Evolutionary conservation across 192 early-diverging fungal species (phyloP), one percentile per base, ranked within the genome.

Genomic region (Backusella circina): DNA sequence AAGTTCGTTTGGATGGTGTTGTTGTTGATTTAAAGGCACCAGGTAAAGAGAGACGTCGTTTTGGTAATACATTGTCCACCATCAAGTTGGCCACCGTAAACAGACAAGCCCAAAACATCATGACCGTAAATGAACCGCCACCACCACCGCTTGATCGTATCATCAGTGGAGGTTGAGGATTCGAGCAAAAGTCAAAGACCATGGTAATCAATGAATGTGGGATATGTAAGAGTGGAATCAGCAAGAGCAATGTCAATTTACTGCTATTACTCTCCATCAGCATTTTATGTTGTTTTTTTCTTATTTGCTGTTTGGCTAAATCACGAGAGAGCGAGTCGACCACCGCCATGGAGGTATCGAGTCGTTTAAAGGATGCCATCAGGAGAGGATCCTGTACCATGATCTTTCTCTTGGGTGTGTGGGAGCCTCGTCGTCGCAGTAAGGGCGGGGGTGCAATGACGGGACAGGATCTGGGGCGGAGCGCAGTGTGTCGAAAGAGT

Each of bases 251-350:
- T 15, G 64, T 74, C 5, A 65, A 31, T 51, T 47, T 30, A 65
- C 18, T 65, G 13, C 64, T 35, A 13, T 37, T 37, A 10, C 4
- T 37, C 30, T n/a, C 18, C 10, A 28, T 61, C 8, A 28, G 26
- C 10, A 61, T 4, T 30, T 47, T 37, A 15, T 41, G 23, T 31
- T 70, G 69, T 18, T 47, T 47, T 47, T 18, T 18, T 47, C 44
- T 0, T 47, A 47, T 41, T 7, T 51, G 35, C 4, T 73, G 64
- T 3, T 57, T 65, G 5, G 78, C 78, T 35, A 80, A 37, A 28
- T 80, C 78, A 67, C 78, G 73, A 23, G 73, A 80, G 21, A 80
- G 71, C 15, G 79, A 80, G 8, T 75, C 79, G 15, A 80, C 79
- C 12, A 80, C 18, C 4, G 79, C 79, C 41, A 80, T 57, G 2